A percentile compares a stretch with the other conserved stretches of the same genome.
These are phyloP conservation scores for Sarcodon aspratus DNA, from an alignment of 768 basidiomycete genomes.

Conservation along the genomic window DNA sequence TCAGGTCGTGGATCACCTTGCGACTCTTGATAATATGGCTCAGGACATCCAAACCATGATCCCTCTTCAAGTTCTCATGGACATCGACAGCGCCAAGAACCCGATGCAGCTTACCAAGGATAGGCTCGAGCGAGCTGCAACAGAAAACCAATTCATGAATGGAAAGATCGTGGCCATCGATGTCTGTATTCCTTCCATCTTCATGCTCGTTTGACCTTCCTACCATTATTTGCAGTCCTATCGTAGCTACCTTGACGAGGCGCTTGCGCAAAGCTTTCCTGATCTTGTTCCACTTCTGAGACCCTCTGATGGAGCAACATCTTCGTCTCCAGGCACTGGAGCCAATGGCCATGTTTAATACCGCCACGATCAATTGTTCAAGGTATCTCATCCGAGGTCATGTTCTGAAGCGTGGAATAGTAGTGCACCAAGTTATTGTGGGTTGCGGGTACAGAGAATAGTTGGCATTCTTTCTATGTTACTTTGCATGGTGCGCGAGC, in stretches of 20 bases:
- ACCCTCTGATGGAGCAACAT: background rate
- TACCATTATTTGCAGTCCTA: conserved; percentile 43
- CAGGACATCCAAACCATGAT: conserved; percentile 52
- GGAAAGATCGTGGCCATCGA: conserved; percentile 75
- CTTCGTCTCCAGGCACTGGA: background rate
- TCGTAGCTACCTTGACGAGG: conserved; percentile 53
- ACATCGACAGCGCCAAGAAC: conserved; percentile 72
- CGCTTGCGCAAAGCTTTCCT: conserved; percentile 61
- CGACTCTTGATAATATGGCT: conserved; percentile 57
- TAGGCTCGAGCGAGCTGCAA: conserved; percentile 69
- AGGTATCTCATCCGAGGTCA: background rate
- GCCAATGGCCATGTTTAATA: no score
- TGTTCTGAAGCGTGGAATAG: no score
- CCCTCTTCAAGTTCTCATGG: conserved; percentile 63
- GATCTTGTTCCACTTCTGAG: conserved; percentile 30
- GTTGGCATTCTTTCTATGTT: no score
- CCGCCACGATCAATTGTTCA: background rate
- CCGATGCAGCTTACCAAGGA: conserved; percentile 78
- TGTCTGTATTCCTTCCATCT: conserved; percentile 26
- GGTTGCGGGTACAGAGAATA: no score
- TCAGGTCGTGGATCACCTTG: conserved; percentile 60
- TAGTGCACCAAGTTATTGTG: no score
- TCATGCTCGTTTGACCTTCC: background rate
- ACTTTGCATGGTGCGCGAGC: no score
- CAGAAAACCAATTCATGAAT: conserved; percentile 89